phyloP scores from a whole-genome alignment of 2,329 filamentous ascomycete genomes.

The Emergomyces orientalis region DNA sequence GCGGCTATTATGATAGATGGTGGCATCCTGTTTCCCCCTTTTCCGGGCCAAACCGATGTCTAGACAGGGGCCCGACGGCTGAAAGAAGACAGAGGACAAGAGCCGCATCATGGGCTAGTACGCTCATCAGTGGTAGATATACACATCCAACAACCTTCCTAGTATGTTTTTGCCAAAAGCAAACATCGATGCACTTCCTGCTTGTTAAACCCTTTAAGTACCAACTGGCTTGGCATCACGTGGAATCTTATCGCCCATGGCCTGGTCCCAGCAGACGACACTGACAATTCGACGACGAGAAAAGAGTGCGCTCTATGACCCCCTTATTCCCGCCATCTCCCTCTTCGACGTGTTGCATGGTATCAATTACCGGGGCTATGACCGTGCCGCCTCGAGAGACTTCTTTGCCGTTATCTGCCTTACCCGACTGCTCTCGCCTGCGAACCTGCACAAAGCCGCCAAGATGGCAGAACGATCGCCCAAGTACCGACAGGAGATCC shows the following conservation, averaged over 20 bases:
- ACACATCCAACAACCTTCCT: too few species aligned
- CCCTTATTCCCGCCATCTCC: not conserved
- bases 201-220: too few species aligned
- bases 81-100: too few species aligned
- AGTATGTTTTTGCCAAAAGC: too few species aligned
- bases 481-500: constrained; percentile 97
- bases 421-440: not conserved
- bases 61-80: too few species aligned
- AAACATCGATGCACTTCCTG: too few species aligned
- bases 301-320: not conserved
- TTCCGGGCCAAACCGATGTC: too few species aligned
- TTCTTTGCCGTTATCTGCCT: not conserved
- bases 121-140: too few species aligned
- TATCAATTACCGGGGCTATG: not conserved
- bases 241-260: not conserved
- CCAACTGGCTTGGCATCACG: not conserved
- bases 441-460: constrained; percentile 13
- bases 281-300: not conserved
- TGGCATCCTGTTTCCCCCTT: too few species aligned
- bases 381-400: not conserved
- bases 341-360: not conserved
- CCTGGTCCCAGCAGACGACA: too few species aligned
- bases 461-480: constrained; percentile 64
- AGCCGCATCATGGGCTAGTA: too few species aligned
- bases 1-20: too few species aligned